Evolutionary conservation across 208 protist species (phyloP).

Genomic region (Crithidia expoeki): DNA sequence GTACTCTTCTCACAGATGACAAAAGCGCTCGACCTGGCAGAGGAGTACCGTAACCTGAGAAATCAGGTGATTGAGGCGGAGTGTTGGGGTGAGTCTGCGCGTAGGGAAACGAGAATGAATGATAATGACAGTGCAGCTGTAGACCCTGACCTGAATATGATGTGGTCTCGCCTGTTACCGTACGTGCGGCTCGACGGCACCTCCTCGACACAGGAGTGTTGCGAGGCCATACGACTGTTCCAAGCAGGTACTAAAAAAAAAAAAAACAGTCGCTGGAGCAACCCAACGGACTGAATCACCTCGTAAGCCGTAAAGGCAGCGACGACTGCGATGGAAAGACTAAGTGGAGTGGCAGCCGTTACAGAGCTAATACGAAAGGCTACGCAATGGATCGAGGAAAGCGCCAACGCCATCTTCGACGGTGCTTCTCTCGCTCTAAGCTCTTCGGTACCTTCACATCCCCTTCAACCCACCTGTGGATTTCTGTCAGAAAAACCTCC

Average conservation of each 20-base stretch:
- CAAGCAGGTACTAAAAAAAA: constrained; percentile 27
- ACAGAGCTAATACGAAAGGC: too few relatives aligned
- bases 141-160: background rate
- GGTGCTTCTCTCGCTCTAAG: background rate
- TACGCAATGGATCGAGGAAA: too few relatives aligned
- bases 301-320: background rate
- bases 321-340: background rate
- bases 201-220: constrained; percentile 51
- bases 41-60: constrained; percentile 83
- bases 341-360: too few relatives aligned
- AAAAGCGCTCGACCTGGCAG: constrained; percentile 92
- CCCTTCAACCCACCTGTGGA: background rate
- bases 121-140: background rate
- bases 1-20: constrained; percentile 97
- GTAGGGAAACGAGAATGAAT: background rate
- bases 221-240: constrained; percentile 73
- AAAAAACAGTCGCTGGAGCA: too few relatives aligned
- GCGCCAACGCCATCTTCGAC: constrained; percentile 13
- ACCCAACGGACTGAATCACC: background rate
- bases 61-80: constrained; percentile 1
- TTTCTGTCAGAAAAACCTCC: background rate
- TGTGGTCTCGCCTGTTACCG: constrained; percentile 11
- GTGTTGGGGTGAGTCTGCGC: background rate
- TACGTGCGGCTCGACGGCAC: constrained; percentile 94
- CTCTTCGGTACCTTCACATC: background rate